Base-by-base conservation (phyloP, 2,329 filamentous ascomycete species). In the Alternaria solani region DNA sequence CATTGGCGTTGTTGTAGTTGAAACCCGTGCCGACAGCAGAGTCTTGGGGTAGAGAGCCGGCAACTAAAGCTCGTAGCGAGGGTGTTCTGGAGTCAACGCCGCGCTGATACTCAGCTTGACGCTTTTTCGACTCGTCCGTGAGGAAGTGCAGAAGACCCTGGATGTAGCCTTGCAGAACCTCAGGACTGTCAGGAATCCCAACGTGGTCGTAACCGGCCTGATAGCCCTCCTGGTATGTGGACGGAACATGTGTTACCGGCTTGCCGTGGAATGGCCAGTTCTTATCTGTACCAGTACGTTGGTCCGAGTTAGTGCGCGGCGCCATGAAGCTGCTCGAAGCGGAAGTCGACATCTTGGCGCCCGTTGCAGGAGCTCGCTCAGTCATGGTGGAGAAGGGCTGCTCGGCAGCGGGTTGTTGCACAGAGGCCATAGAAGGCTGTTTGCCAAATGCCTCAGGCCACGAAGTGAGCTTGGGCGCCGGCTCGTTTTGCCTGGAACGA, bases 211-310 rank as follows among this genome's bases (percentile, higher is more conserved):
- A 73, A 12, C 76, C 76, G 18, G 75, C 75, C 55, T 78, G 76
- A n/a, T 72, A 78, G 1, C 75, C 76, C 54, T 78, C 75, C 55
- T 78, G 76, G 36, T 75, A 78, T n/a, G 75, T 78, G 9, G 69
- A 70, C 16, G 72, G 71, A 12, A 70, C 61, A 51, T 75, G 68
- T 14, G 55, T 51, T 4, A 67, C 59, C 9, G 64, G 59, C 43
- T 71, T 73, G 20, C 62, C 57, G 12, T 66, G 52, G 43, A 69
- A 65, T 0, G 63, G 61, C 72, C 71, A 76, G 11, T 63, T 67
- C 39, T 70, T 64, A 1, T 71, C 67, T 12, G 68, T 67, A 9
- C 60, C 56, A 26, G 63, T 67, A 7, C 53, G 66, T 39, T 71
- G 70, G 7, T 63, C 58, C 11, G 67, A 62, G 20, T 61, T 57